Conservation (phyloP, 805 yeast genomes). For the Starmera dryadoides region DNA sequence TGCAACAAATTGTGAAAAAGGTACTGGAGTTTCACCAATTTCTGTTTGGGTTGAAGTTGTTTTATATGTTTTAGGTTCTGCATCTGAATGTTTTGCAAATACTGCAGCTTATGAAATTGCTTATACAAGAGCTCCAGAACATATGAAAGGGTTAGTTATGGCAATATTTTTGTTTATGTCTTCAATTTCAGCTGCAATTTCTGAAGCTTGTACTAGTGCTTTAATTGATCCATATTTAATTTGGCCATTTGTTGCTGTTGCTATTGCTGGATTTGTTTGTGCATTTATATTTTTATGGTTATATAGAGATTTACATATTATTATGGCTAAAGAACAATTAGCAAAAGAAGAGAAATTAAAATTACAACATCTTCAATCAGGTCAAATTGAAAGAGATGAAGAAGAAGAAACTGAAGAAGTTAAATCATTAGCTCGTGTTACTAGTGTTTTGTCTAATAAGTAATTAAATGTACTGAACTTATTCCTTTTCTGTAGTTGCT, state of each 20-base stretch:
- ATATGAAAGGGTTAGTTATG: conserved; percentile 37
- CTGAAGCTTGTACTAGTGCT: conserved; percentile 64
- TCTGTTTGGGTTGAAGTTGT: conserved; percentile 63
- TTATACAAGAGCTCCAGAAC: conserved; percentile 71
- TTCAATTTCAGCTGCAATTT: conserved; percentile 74
- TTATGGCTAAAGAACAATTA: conserved; percentile 15
- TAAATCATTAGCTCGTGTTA: background rate
- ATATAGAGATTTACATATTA: conserved; percentile 13
- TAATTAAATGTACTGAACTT: too few species aligned
- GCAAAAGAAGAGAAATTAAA: conserved; percentile 11
- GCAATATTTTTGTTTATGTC: conserved; percentile 57
- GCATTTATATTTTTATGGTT: conserved; percentile 46
- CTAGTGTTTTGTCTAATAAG: background rate
- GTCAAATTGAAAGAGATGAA: background rate
- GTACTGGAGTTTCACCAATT: conserved; percentile 26
- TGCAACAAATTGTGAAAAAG: conserved; percentile 45
- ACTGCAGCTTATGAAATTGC: conserved; percentile 82
- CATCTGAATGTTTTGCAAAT: conserved; percentile 73
- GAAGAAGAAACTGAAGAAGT: background rate
- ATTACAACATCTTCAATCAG: too few species aligned
- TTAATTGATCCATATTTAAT: conserved; percentile 62
- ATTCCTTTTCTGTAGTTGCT: too few species aligned
- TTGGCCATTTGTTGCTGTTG: conserved; percentile 63
- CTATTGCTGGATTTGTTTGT: conserved; percentile 47
- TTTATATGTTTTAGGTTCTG: conserved; percentile 64